Evolutionary conservation across 768 basidiomycete genomes (phyloP).

Genomic region (Suillus subluteus): DNA sequence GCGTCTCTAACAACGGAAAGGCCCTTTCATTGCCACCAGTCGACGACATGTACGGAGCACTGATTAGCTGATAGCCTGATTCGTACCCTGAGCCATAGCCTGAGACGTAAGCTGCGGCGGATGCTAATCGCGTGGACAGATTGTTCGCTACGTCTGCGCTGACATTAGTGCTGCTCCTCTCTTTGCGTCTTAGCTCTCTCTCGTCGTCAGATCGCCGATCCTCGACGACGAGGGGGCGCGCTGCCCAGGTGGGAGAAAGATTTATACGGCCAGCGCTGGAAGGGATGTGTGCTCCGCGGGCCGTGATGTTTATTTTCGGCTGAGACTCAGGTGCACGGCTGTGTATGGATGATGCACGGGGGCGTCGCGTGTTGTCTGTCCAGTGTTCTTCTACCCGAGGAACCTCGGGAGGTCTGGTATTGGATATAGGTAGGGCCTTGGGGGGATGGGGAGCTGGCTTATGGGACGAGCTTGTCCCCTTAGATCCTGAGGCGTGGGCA

Average conservation of each 20-base stretch:
- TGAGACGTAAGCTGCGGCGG: conserved; percentile 39
- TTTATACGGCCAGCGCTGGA: conserved; percentile 38
- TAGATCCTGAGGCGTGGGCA: conserved; percentile 9
- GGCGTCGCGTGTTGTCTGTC: conserved; percentile 21
- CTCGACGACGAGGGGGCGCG: conserved; percentile 33
- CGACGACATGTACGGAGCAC: conserved; percentile 25
- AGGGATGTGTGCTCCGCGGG: conserved; percentile 31
- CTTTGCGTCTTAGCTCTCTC: conserved; percentile 21
- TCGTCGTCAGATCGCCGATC: conserved; percentile 35
- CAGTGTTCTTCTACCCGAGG: conserved; percentile 28
- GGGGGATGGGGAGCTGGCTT: conserved; percentile 17
- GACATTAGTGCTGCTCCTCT: conserved; percentile 11
- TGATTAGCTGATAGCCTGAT: conserved; percentile 29
- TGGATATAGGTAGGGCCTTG: conserved; percentile 24
- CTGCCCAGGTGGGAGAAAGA: conserved; percentile 35
- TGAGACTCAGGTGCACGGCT: conserved; percentile 13
- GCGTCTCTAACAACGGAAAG: conserved; percentile 32
- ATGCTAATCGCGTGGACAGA: conserved; percentile 30
- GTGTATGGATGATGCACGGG: conserved; percentile 18
- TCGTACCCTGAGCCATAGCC: conserved; percentile 41
- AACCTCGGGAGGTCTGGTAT: conserved; percentile 25
- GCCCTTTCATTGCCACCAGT: conserved; percentile 26
- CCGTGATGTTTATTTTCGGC: conserved; percentile 11
- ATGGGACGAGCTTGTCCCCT: conserved; percentile 19
- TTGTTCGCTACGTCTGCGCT: conserved; percentile 5